Conservation (phyloP, 306 rosid genomes). For the Alnus glutinosa region DNA sequence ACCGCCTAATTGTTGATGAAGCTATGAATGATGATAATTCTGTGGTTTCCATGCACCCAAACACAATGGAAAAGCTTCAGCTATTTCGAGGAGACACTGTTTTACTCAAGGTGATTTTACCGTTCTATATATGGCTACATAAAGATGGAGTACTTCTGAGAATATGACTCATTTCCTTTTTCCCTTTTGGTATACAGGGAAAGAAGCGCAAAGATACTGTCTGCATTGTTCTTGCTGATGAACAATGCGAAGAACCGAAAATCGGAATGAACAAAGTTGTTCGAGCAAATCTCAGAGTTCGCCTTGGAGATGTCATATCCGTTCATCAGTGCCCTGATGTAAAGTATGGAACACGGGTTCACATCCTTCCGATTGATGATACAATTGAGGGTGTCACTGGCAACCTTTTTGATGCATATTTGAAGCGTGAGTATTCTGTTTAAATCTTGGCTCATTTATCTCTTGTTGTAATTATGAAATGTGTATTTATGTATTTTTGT, state of each 20-base stretch:
- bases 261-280: conserved; percentile 73
- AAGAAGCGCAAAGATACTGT: conserved; percentile 65
- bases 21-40: conserved; percentile 64
- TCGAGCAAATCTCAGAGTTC: conserved; percentile 53
- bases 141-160: background rate
- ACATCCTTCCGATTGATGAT: conserved; percentile 66
- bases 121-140: background rate
- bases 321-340: conserved; percentile 61
- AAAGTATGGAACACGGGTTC: conserved; percentile 63
- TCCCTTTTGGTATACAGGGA: conserved; percentile 37
- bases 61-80: conserved; percentile 59
- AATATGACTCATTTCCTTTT: background rate
- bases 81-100: conserved; percentile 57
- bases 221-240: conserved; percentile 63
- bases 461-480: background rate
- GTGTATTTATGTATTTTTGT: background rate
- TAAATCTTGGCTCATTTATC: background rate
- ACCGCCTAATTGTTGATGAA: conserved; percentile 64
- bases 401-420: conserved; percentile 64
- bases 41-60: conserved; percentile 55
- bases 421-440: conserved; percentile 53
- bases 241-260: conserved; percentile 56
- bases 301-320: conserved; percentile 65
- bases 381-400: conserved; percentile 70
- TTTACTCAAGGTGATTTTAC: conserved; percentile 47